Evolutionary conservation across 768 basidiomycete species (phyloP), one percentile per base, ranked within the genome.

Genomic region (Boletus huronensis): DNA sequence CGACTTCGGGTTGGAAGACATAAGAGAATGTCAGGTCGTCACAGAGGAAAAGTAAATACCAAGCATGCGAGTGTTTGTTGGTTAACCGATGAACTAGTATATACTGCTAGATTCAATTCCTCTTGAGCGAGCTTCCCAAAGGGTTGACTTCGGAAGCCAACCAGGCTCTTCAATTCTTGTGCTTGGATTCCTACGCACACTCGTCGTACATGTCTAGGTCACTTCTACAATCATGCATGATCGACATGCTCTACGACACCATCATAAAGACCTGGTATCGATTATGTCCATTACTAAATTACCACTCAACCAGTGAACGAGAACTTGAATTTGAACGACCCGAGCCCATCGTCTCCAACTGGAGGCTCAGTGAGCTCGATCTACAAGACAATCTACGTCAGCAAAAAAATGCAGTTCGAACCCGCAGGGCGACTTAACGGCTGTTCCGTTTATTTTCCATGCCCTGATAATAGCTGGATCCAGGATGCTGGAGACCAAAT

Each of bases 1-100:
- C 82, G 54, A 98, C 95, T 96, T 7, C 2, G 13, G 4, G 11
- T 40, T 23, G 50, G 25, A 52, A 42, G 32, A 43, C 21, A 36
- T 62, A 11, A 43, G 50, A 35, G 26, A 13, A 6, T 16, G 36
- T 25, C 1, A 7, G 14, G 28, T 25, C 13, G 39, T 14, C 9
- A 23, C 5, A 28, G 17, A 51, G 28, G 16, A 47, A 42, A 50
- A n/a, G 21, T 16, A 44, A 36, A 41, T 63, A 63, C 62, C 62
- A 2, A 63, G 58, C 62, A 63, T 63, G 11, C 23, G 23, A 44
- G 52, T 11, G 40, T 26, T 6, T 39, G 38, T 39, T 39, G 38
- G 19, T 39, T 39, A 19, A 21, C 38, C 38, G 38, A 38, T 19
- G 38, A 19, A 10, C 17, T 32, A n/a, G n/a, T n/a, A 32, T 13